Conservation (phyloP, 208 protist genomes). For the Trypanosoma melophagium region DNA sequence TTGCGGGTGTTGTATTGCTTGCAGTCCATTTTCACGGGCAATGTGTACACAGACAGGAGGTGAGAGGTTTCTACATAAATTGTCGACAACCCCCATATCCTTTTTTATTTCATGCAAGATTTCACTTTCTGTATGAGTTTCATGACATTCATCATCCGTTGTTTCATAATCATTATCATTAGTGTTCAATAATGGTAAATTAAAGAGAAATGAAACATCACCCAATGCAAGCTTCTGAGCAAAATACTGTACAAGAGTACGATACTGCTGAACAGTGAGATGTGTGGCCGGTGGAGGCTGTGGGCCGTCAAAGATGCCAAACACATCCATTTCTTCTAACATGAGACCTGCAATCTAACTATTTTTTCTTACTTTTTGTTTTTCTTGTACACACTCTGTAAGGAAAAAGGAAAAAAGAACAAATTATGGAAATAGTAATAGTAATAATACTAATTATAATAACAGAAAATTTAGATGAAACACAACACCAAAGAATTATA, state of each 20-base stretch:
- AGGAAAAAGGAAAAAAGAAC: too few relatives aligned
- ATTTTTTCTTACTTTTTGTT: background rate
- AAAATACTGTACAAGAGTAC: conserved; percentile 14
- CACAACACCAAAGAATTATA: too few relatives aligned
- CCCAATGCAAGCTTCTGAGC: conserved; percentile 16
- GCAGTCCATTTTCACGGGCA: conserved; percentile 39
- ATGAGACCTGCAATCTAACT: background rate
- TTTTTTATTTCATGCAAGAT: too few relatives aligned
- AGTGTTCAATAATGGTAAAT: conserved; percentile 7
- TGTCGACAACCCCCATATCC: too few relatives aligned
- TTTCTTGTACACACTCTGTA: background rate
- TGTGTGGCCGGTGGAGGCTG: conserved; percentile 1
- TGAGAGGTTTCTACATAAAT: too few relatives aligned
- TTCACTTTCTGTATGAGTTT: too few relatives aligned
- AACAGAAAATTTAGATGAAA: too few relatives aligned
- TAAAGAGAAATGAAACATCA: conserved; percentile 25
- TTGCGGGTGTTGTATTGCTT: conserved; percentile 10
- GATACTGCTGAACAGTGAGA: conserved; percentile 26
- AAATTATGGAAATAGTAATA: too few relatives aligned
- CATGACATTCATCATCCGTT: too few relatives aligned
- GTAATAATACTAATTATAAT: too few relatives aligned
- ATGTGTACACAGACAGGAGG: conserved; percentile 51
- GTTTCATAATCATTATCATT: background rate
- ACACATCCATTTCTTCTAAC: conserved; percentile 36
- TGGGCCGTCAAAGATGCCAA: conserved; percentile 33